These are phyloP conservation scores for Taphrina flavorubra DNA, from an alignment of 1,139 yeast genomes.

Conservation along the genomic window DNA sequence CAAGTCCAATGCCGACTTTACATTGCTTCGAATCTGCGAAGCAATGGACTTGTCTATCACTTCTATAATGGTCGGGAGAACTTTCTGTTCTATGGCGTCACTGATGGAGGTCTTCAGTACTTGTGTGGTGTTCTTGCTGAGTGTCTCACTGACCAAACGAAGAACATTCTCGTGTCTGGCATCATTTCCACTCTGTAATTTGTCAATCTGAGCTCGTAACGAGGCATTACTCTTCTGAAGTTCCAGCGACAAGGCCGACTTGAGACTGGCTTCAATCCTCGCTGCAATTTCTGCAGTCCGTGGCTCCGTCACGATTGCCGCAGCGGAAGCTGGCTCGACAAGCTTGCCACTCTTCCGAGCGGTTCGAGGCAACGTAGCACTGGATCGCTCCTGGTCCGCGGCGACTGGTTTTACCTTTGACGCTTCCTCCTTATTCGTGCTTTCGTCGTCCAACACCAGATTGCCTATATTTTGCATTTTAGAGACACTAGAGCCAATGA, in stretches of 20 bases:
- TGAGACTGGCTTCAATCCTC: slow-evolving; percentile 15
- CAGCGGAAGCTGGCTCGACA: slow-evolving; percentile 6
- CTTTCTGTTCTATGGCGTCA: slow-evolving; percentile 11
- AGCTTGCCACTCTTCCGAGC: neutral
- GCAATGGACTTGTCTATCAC: slow-evolving; percentile 10
- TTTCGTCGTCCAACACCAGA: slow-evolving; percentile 3
- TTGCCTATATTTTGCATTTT: slow-evolving; percentile 14
- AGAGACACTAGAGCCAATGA: slow-evolving; percentile 2
- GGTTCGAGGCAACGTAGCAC: neutral
- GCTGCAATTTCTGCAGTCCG: slow-evolving; percentile 27
- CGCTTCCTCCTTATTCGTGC: neutral
- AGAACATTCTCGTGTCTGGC: slow-evolving; percentile 27
- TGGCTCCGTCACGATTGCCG: slow-evolving; percentile 4
- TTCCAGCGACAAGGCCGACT: neutral
- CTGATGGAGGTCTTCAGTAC: slow-evolving; percentile 18
- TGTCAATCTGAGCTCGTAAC: slow-evolving; percentile 11
- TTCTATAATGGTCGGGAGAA: slow-evolving; percentile 12
- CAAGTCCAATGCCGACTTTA: slow-evolving; percentile 1
- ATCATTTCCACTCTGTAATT: slow-evolving; percentile 14
- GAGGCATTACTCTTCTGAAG: slow-evolving; percentile 21
- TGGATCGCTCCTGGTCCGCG: neutral
- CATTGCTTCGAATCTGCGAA: neutral
- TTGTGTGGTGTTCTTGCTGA: slow-evolving; percentile 33
- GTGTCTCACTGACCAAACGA: slow-evolving; percentile 25
- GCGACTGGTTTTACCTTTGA: neutral